Conservation (phyloP, 1,139 yeast species). For the Candida dubliniensis region DNA sequence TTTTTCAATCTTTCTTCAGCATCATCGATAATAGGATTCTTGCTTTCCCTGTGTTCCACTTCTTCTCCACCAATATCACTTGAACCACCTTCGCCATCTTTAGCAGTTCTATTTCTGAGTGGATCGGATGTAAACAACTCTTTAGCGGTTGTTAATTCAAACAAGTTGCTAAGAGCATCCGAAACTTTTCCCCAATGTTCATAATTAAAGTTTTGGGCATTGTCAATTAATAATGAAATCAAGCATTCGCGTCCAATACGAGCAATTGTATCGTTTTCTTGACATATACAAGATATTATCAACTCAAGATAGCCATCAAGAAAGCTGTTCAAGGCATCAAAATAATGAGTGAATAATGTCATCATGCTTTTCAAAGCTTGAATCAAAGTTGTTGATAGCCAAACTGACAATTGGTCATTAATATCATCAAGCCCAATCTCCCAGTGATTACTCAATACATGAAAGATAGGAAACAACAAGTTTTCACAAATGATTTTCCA, state of each 20-base stretch:
- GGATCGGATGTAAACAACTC: slow-evolving; percentile 81
- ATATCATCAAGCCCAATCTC: slow-evolving; percentile 58
- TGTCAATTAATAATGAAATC: slow-evolving; percentile 72
- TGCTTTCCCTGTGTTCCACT: slow-evolving; percentile 6
- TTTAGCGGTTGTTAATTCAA: slow-evolving; percentile 79
- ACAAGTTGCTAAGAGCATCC: slow-evolving; percentile 62
- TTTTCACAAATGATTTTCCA: slow-evolving; percentile 84
- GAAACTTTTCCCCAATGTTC: slow-evolving; percentile 78
- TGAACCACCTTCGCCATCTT: slow-evolving; percentile 8
- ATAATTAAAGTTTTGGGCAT: slow-evolving; percentile 60
- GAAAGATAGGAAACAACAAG: slow-evolving; percentile 86
- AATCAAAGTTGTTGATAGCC: slow-evolving; percentile 94
- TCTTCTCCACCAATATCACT: slow-evolving; percentile 6
- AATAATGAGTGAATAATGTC: slow-evolving; percentile 77
- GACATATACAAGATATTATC: slow-evolving; percentile 86
- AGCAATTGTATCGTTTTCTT: slow-evolving; percentile 95
- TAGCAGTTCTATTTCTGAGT: slow-evolving; percentile 25
- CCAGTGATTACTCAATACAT: slow-evolving; percentile 75
- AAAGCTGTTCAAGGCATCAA: slow-evolving; percentile 68
- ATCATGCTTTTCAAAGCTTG: slow-evolving; percentile 93
- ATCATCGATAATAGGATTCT: slow-evolving; percentile 18
- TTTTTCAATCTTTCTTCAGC: slow-evolving; percentile 27
- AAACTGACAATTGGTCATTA: slow-evolving; percentile 80
- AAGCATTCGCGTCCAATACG: slow-evolving; percentile 90
- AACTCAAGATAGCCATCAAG: slow-evolving; percentile 77